Evolutionary conservation across 75 land plant species (phyloP), one percentile per base, ranked within the genome.

Genomic region (Pinus tabuliformis): DNA sequence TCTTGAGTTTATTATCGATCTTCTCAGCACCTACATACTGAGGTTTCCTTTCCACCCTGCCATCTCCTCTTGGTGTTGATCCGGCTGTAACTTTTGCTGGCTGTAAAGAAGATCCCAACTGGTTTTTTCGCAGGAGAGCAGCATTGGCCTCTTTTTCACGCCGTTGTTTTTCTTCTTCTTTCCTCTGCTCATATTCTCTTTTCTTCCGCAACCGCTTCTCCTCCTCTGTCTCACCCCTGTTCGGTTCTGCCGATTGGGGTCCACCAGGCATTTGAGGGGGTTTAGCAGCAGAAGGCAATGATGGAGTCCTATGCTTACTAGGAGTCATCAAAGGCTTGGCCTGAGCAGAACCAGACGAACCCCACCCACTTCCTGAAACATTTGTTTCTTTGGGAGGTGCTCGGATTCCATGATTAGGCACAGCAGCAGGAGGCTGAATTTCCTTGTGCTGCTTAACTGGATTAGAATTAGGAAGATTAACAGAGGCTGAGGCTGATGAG

Each of bases 1-100:
- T 91, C 83, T 93, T 95, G 58, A 95, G 82, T 77, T 87, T 76
- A 74, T 91, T 95, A 66, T 95, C 96, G 39, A 83, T 73, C 76
- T 92, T 95, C 52, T 95, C 95, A 60, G 88, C 85, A 20, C 73
- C 75, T 58, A 87, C 54, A 60, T 86, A 56, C 17, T 83, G 83
- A 59, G 81, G 77, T 80, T 83, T 81, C 76, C 86, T 87, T 45
- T 89, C 93, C 6, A 76, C 84, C 80, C 76, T 52, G 76, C 57
- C 6, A 57, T 49, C 62, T 26, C 56, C 56, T 80, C 57, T 14
- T 70, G 54, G n/a, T 42, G 52, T 18, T 72, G 77, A 22, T 62
- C 22, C 24, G 1, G 42, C 30, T 68, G 45, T 18, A 36, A 1
- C 24, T 75, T 64, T 64, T 16, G 39, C 49, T 39, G 77, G 24